phyloP scores from a whole-genome alignment of 202 grass and related monocot genomes.

The Setaria italica region DNA sequence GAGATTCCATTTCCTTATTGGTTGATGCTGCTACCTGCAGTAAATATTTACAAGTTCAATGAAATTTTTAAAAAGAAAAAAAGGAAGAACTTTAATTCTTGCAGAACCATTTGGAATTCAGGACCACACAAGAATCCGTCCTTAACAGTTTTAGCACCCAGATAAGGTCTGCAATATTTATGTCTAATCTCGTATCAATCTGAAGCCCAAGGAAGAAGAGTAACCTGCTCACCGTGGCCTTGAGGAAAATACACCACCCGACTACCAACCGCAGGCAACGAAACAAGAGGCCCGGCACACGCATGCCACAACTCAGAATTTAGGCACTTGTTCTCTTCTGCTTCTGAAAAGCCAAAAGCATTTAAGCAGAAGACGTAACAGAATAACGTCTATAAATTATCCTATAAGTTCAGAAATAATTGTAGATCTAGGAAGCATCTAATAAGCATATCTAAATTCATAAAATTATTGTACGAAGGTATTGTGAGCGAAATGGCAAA shows the following conservation, averaged over 20 bases:
- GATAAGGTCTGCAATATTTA: conserved; percentile 25
- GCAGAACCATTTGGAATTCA: conserved; percentile 28
- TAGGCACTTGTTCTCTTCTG: conserved; percentile 79
- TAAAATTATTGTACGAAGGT: conserved; percentile 4
- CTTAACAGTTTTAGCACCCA: background rate
- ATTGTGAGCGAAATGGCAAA: background rate
- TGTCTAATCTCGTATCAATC: conserved; percentile 6
- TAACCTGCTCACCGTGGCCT: conserved; percentile 97
- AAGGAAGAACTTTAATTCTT: background rate
- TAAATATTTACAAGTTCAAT: conserved; percentile 36
- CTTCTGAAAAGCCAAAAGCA: conserved; percentile 45
- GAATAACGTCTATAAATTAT: conserved; percentile 6
- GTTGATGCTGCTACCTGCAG: conserved; percentile 85
- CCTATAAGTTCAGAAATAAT: conserved; percentile 3
- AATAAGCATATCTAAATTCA: background rate
- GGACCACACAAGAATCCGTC: conserved; percentile 30
- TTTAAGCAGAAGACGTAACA: conserved; percentile 24
- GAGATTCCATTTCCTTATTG: conserved; percentile 94
- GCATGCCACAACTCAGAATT: conserved; percentile 99
- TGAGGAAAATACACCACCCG: conserved; percentile 96
- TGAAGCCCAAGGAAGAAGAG: conserved; percentile 41
- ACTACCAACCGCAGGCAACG: conserved; percentile 76
- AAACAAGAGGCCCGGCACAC: conserved; percentile 92
- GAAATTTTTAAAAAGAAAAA: background rate
- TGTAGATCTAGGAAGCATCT: conserved; percentile 28